Base-by-base conservation (phyloP, 371 early-diverging fungal species). In the Mortierella sp. region DNA sequence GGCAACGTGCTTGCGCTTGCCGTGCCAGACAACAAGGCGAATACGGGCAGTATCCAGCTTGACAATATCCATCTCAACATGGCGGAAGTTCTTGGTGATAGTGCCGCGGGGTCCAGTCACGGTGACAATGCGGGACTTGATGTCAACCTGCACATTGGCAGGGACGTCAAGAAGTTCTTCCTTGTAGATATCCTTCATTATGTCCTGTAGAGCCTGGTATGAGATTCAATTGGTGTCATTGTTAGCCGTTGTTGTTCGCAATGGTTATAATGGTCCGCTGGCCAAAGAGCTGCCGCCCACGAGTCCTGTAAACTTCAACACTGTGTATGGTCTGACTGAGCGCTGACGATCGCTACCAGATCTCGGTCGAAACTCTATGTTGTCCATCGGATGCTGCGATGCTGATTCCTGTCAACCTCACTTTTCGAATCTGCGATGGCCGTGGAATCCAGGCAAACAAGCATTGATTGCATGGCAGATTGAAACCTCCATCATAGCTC, bases 1-100 rank as follows among this genome's bases (percentile, higher is more conserved):
- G 59, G 97, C 97, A 77, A 94, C 86, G 86, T 99, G 98, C 95
- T 98, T 98, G 81, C 97, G 96, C 79, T 83, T 89, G 63, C 98
- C 99, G 88, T 97, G 96, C 95, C 98, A 99, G 65, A 99, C 95
- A 64, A 90, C 85, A 62, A 99, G 90, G 65, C 82, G 84, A 78
- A 99, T 82, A 78, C 86, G 87, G 63, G 82, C 80, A 77, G 89
- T 90, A 60, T 82, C 80, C 71, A 87, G 78, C 76, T 91, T 92
- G 70, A 80, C 81, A 79, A 98, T 88, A 79, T 98, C 98, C 80
- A 98, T 85, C 85, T 94, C 87, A 81, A 98, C 88, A 85, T 98
- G 99, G 76, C 95, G 90, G 82, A 99, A 89, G 87, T 95, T 92
- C 90, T 96, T 95, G 82, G 65, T 83, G 73, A 99, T 86, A 39